Percentiles rank a stretch among this genome's conserved stretches.
phyloP scores from a whole-genome alignment of 148 eudicot genomes.

The Salicornia ramosissima region DNA sequence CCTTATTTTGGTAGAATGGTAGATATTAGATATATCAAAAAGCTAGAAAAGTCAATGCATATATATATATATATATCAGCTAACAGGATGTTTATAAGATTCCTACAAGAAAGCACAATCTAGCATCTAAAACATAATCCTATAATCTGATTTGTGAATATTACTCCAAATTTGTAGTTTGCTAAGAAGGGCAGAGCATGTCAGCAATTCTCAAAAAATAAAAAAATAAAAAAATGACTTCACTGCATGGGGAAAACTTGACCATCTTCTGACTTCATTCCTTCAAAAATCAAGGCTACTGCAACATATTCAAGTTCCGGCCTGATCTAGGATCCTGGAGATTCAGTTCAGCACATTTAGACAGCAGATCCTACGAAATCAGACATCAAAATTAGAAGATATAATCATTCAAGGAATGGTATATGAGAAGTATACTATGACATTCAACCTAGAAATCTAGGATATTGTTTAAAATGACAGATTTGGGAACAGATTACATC shows the following conservation, averaged over 20 bases:
- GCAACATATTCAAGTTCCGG: conserved; percentile 22
- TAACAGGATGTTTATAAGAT: background rate
- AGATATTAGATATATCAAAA: background rate
- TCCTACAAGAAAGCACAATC: conserved; percentile 1
- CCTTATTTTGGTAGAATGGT: no score
- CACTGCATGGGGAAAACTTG: no score
- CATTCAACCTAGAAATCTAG: background rate
- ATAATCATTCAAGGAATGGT: background rate
- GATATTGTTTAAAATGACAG: background rate
- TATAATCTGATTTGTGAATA: background rate
- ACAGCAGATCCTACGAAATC: conserved; percentile 26
- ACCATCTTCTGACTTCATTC: no score
- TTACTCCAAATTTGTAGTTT: background rate
- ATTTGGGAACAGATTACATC: background rate
- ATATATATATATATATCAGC: background rate
- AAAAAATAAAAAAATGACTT: no score
- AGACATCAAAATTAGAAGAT: conserved; percentile 2
- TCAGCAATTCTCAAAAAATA: no score
- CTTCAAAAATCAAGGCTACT: conserved; percentile 8
- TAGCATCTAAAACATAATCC: conserved; percentile 9
- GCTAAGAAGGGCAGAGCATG: background rate
- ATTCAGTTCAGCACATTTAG: conserved; percentile 32
- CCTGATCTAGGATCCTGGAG: conserved; percentile 19
- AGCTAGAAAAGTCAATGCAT: background rate
- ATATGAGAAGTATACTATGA: background rate